A percentile compares a stretch with the other conserved stretches of the same genome.
phyloP scores from a whole-genome alignment of 768 basidiomycete genomes.

The Lyophyllum shimeji region DNA sequence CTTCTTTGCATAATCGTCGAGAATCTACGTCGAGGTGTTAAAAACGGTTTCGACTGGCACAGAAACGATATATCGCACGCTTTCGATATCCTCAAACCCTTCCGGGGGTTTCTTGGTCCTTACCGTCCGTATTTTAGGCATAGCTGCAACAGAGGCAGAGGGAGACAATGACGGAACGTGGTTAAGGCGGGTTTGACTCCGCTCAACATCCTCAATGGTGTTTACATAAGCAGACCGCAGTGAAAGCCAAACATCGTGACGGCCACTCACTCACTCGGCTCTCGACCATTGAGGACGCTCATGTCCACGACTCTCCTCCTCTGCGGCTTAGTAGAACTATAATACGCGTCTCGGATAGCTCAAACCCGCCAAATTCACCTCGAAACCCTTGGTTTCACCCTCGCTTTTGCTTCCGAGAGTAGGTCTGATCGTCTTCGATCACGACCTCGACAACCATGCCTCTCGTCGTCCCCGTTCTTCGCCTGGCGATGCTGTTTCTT shows the following conservation, averaged over 20 bases:
- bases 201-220: slow-evolving; percentile 8
- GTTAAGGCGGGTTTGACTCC: not conserved
- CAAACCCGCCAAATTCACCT: not conserved
- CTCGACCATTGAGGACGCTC: slow-evolving; percentile 6
- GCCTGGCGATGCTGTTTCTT: slow-evolving; percentile 68
- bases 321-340: slow-evolving; percentile 5
- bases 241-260: slow-evolving; percentile 4
- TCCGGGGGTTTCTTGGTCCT: slow-evolving; percentile 95
- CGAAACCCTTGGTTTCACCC: not conserved
- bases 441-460: slow-evolving; percentile 48
- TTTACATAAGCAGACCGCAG: slow-evolving; percentile 17
- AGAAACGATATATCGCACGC: slow-evolving; percentile 40
- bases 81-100: slow-evolving; percentile 92
- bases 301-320: slow-evolving; percentile 13
- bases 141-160: slow-evolving; percentile 32
- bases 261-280: not conserved
- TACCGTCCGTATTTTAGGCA: slow-evolving; percentile 93
- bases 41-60: not conserved
- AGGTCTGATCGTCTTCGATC: not conserved
- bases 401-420: not conserved
- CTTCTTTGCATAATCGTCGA: slow-evolving; percentile 98
- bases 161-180: not conserved
- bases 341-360: slow-evolving; percentile 13
- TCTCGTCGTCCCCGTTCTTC: slow-evolving; percentile 64
- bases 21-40: slow-evolving; percentile 52